Base-by-base conservation (phyloP, 345 rosid genomes). In the Chamaenerion angustifolium region DNA sequence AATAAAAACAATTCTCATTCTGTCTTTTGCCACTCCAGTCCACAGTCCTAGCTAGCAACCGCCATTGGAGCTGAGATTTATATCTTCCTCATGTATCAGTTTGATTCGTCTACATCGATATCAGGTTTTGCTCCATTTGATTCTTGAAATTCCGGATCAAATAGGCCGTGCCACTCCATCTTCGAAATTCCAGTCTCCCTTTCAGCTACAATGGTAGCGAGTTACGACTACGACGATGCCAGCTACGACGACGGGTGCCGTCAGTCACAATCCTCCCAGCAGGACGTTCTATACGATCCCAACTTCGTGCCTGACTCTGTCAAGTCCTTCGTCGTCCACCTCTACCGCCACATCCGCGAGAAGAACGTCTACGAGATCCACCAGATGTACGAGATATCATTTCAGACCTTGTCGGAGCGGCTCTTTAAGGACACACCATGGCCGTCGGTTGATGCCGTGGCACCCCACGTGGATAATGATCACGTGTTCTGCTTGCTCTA, bases 291-390 rank as follows among this genome's bases (percentile, higher is more conserved):
- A 0, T 88, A 88, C 65, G 96, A 92, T 64, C 99, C 96, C 0
- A 87, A 82, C 64, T 80, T 66, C 67, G 90, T 92, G 0, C 94
- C 99, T 13, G 99, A 92, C 60, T 79, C 96, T 7, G 96, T 92
- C 59, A 88, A 79, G 62, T 72, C 99, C 40, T 88, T 92, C 70
- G 88, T 87, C 51, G 82, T 69, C 14, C 99, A 92, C 60, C 80
- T 92, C n/a, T 92, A 92, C 72, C 84, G 99, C 53, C 84, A 84
- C 75, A 92, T 92, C 37, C 69, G 99, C 56, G 99, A 88, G 71
- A 92, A 88, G 76, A 92, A 92, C 19, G 99, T 92, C 11, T 92
- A 87, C 76, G 98, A 84, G 83, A 92, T 87, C 73, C 94, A 92
- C 59, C 94, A 88, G 83, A 92, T 92, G 96, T 87, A 89, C 70